A percentile compares a stretch with the other conserved stretches of the same genome.
phyloP scores from a whole-genome alignment of 2,329 filamentous ascomycete species.

The Nothophoma quercina region DNA sequence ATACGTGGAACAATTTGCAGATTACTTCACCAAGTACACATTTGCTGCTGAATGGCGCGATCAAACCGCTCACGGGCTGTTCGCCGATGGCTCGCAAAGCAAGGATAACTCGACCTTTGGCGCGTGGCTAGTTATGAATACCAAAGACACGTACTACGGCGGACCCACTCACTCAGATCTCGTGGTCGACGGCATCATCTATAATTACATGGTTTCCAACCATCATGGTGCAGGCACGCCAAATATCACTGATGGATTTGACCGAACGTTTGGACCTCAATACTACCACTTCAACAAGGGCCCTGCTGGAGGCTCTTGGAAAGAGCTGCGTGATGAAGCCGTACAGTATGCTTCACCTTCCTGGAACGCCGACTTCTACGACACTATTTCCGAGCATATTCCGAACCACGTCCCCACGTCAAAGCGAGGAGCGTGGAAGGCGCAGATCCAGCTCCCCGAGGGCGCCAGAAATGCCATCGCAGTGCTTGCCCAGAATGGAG shows the following conservation, averaged over 20 bases:
- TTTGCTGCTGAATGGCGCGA: slow-evolving; percentile 67
- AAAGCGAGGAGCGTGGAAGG: slow-evolving; percentile 60
- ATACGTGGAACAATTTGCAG: slow-evolving; percentile 63
- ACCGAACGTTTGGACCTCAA: slow-evolving; percentile 70
- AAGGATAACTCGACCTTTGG: slow-evolving; percentile 63
- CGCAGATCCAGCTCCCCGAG: slow-evolving; percentile 60
- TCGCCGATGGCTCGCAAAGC: slow-evolving; percentile 60
- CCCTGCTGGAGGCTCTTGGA: slow-evolving; percentile 41
- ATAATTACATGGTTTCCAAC: slow-evolving; percentile 65
- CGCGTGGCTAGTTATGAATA: slow-evolving; percentile 71
- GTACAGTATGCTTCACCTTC: slow-evolving; percentile 57
- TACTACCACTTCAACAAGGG: slow-evolving; percentile 71
- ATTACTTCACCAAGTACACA: slow-evolving; percentile 73
- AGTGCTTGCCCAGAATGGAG: slow-evolving; percentile 60
- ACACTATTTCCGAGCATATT: slow-evolving; percentile 66
- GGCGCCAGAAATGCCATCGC: slow-evolving; percentile 62
- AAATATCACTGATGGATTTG: slow-evolving; percentile 70
- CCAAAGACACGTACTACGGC: slow-evolving; percentile 68
- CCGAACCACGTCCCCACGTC: slow-evolving; percentile 65
- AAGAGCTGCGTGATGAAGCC: slow-evolving; percentile 62
- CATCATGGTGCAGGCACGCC: slow-evolving; percentile 70
- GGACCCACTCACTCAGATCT: slow-evolving; percentile 70
- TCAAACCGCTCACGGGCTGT: slow-evolving; percentile 65
- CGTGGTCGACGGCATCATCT: slow-evolving; percentile 70
- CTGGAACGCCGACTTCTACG: slow-evolving; percentile 68